A percentile compares a stretch with the other conserved stretches of the same genome.
Conservation (phyloP, 2,329 filamentous ascomycete genomes). For the Stromatinia cepivora region DNA sequence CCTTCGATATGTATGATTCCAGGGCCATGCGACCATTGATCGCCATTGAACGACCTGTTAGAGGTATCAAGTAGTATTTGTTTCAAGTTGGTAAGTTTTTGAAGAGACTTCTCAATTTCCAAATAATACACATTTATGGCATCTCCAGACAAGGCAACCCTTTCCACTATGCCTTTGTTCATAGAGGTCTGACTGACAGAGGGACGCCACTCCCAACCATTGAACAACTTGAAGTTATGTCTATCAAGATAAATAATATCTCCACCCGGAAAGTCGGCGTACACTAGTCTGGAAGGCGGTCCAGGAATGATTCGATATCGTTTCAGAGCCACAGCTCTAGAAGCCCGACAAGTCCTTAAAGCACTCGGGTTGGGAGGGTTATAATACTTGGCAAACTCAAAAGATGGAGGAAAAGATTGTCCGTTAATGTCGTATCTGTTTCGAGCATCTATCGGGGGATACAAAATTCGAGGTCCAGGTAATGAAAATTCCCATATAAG, state of each 20-base stretch:
- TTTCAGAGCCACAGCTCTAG: not conserved
- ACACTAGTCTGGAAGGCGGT: not conserved
- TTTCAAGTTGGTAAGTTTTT: not conserved
- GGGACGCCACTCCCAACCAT: not conserved
- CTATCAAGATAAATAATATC: not conserved
- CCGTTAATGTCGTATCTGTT: not conserved
- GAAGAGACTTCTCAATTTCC: not conserved
- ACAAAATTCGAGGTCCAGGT: not conserved
- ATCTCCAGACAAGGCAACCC: not conserved
- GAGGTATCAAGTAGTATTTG: not conserved
- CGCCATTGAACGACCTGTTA: not conserved
- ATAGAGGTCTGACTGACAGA: not conserved
- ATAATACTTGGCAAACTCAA: not conserved
- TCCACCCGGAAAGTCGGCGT: not conserved
- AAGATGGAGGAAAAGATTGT: not conserved
- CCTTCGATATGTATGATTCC: not conserved
- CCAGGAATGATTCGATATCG: not conserved
- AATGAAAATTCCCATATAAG: not conserved
- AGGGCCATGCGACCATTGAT: not conserved
- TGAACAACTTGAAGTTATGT: not conserved
- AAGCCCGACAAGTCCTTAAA: not conserved
- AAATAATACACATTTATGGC: too few relatives aligned
- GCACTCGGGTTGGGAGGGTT: not conserved
- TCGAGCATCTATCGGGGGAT: not conserved
- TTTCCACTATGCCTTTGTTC: not conserved